These are phyloP conservation scores for Curvularia verruculosa DNA, from an alignment of 2,329 filamentous ascomycete genomes.

Conservation along the genomic window DNA sequence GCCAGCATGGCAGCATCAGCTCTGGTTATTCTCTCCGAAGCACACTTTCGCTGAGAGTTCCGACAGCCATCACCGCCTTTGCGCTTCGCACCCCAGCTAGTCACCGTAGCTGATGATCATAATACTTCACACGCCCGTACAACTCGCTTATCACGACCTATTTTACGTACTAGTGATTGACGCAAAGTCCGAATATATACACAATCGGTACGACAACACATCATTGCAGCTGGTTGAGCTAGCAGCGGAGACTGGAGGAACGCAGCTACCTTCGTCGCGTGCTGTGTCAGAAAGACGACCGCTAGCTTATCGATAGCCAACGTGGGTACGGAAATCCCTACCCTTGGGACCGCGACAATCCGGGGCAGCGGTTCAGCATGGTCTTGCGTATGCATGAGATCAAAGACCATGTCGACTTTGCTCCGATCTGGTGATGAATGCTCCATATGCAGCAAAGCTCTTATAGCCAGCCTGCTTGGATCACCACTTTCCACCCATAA, in stretches of 20 bases:
- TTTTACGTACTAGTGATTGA: not conserved
- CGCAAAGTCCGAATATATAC: not conserved
- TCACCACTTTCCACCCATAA: not conserved
- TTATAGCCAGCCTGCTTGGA: not conserved
- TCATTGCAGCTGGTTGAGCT: not conserved
- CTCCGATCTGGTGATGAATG: not conserved
- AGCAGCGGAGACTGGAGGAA: not conserved
- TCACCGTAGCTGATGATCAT: not conserved
- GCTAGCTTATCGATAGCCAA: constrained; percentile 21
- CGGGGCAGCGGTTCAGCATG: not conserved
- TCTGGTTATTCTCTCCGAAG: not conserved
- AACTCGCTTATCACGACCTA: not conserved
- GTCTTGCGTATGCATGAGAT: not conserved
- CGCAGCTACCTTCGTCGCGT: not conserved
- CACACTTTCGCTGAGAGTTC: not conserved
- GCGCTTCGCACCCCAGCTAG: not conserved
- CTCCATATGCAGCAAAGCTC: not conserved
- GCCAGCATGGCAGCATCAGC: not conserved
- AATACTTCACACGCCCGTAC: not conserved
- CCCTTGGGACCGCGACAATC: constrained; percentile 7
- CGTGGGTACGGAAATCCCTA: constrained; percentile 7
- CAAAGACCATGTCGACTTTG: not conserved
- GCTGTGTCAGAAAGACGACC: constrained; percentile 12
- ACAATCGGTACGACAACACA: not conserved
- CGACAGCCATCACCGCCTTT: not conserved